Evolutionary conservation across 163 green algal species (phyloP), one percentile per base, ranked within the genome.

Genomic region (Coccomyxa subellipsoidea): DNA sequence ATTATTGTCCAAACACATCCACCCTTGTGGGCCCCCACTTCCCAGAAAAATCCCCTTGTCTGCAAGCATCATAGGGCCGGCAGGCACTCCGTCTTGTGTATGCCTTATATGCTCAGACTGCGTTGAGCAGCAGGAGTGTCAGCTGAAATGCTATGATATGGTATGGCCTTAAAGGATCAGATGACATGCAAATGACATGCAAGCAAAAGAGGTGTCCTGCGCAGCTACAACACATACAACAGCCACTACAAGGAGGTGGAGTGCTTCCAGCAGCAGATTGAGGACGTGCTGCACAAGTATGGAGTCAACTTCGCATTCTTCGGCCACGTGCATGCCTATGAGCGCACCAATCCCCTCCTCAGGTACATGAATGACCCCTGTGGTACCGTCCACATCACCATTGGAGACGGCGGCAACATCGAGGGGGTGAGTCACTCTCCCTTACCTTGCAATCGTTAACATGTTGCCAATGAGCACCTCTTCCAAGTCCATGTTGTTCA

Each of bases 361-460:
- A 86, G 88, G 36, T 87, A 84, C 80, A 81, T 40, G 18, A 54
- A 78, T 0, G 54, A 92, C 81, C 59, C 32, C 10, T 92, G 88
- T 73, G 88, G 79, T 0, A 80, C 85, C 18, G 85, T 90, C 23
- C 85, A 92, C 82, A 85, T 91, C 71, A 83, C 66, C 27, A 87
- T 94, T n/a, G 93, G 92, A 1, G 91, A 95, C 77, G 92, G 91
- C 53, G 93, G 93, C 77, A 96, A 96, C 85, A 80, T 92, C 27
- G 92, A 94, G 83, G 90, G 91, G 0, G 85, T 92, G 21, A 87
- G 76, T 69, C 10, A 80, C 5, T 5, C 1, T 59, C 47, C 21
- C 23, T 18, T 27, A 1, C 5, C 47, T 59, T 21, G n/a, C n/a
- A n/a, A n/a, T n/a, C n/a, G n/a, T 59, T 59, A 59, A 59, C 47